These are phyloP conservation scores for Hepatocystis sp. DNA, from an alignment of 169 alveolate genomes.

Conservation along the genomic window DNA sequence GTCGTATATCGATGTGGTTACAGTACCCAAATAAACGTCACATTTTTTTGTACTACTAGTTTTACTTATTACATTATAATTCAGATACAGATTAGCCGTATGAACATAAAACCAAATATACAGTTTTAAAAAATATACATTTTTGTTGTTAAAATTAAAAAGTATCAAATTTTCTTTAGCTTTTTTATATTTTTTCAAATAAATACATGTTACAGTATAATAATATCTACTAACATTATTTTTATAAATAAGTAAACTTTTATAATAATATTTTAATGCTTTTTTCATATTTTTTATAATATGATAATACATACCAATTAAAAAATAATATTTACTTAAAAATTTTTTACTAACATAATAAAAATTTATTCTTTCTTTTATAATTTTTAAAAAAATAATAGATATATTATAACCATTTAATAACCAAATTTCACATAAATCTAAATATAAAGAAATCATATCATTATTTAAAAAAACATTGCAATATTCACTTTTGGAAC, in stretches of 20 bases:
- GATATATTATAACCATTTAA: constrained; percentile 24
- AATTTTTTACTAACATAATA: constrained; percentile 34
- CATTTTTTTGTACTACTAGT: background rate
- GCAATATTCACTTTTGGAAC: background rate
- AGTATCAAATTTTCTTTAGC: constrained; percentile 33
- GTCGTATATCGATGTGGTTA: no score
- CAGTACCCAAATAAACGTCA: no score
- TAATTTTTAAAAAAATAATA: constrained; percentile 27
- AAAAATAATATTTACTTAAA: constrained; percentile 43
- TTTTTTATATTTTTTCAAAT: constrained; percentile 41
- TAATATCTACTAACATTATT: constrained; percentile 27
- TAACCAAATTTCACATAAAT: constrained; percentile 72
- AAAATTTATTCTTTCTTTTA: constrained; percentile 54
- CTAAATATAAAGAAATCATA: constrained; percentile 48
- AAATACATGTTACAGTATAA: constrained; percentile 29
- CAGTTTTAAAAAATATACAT: constrained; percentile 48
- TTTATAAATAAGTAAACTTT: constrained; percentile 33
- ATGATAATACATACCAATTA: constrained; percentile 66
- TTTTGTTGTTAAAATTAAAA: constrained; percentile 27
- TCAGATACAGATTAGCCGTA: constrained; percentile 47
- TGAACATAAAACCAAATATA: constrained; percentile 43
- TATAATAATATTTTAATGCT: constrained; percentile 41
- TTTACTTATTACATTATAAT: constrained; percentile 29
- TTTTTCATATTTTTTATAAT: constrained; percentile 33
- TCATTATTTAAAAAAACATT: constrained; percentile 14